Evolutionary conservation across 1,284 basidiomycete genomes (phyloP).

Genomic region (Ustilago shanxiensis): DNA sequence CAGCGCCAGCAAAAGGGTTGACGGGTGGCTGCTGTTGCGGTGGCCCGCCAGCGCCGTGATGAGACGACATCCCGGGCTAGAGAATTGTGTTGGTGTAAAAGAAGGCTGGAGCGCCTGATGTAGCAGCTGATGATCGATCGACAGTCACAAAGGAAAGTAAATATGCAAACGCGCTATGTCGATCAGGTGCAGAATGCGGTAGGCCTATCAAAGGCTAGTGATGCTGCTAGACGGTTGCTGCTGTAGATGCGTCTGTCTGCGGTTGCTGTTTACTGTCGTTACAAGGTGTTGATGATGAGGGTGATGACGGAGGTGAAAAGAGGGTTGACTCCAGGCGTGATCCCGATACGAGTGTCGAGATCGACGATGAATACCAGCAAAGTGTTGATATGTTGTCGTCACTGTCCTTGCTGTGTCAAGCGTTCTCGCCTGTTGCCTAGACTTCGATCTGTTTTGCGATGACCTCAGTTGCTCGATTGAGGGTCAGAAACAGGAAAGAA

Average conservation of each 20-base stretch:
- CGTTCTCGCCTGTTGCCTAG: slow-evolving; percentile 14
- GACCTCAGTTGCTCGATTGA: slow-evolving; percentile 13
- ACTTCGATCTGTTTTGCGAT: slow-evolving; percentile 1
- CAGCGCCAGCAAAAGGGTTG: slow-evolving; percentile 60
- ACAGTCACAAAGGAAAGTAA: neutral
- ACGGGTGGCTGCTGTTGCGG: slow-evolving; percentile 46
- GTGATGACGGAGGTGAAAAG: too few species aligned
- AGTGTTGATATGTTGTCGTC: slow-evolving; percentile 1
- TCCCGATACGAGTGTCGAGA: neutral
- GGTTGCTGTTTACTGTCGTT: slow-evolving; percentile 13
- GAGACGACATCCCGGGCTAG: slow-evolving; percentile 43
- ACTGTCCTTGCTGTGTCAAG: slow-evolving; percentile 6
- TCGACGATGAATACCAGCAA: slow-evolving; percentile 5
- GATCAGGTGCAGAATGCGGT: neutral
- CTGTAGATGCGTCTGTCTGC: neutral
- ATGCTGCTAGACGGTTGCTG: neutral
- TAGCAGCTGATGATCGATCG: neutral
- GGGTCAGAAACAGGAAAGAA: slow-evolving; percentile 2
- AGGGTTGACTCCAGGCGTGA: neutral
- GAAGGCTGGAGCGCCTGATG: slow-evolving; percentile 8
- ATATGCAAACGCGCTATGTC: neutral
- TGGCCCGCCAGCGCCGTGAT: slow-evolving; percentile 50
- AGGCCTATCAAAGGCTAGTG: slow-evolving; percentile 20
- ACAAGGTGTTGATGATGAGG: neutral
- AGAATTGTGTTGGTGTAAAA: neutral